Evolutionary conservation across 352 stramenopile species (phyloP), one percentile per base, ranked within the genome.

Genomic region (Phytopythium chamaehyphon): DNA sequence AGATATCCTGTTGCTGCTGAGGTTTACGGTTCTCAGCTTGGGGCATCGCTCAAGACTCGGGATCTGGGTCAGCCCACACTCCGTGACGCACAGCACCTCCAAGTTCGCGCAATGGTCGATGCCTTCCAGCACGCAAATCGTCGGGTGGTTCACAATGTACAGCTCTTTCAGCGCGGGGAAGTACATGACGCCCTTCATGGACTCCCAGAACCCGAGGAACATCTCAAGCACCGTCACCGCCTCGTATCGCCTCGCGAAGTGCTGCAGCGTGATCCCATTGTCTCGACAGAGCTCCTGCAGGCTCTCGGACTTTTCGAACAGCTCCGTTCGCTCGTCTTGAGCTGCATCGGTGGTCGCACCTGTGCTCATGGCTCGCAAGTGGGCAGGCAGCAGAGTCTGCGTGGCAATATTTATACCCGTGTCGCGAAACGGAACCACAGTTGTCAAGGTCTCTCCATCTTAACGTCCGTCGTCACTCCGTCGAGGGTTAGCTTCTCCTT

Each of bases 151-250:
- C 46, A 88, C 65, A 43, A 94, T 88, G 22, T 76, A 82, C 2
- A 94, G 64, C 53, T 93, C 77, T 21, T 64, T 53, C 1, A 94
- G 55, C 6, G 59, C 69, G 2, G 71, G 57, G 37, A 93, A 94
- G 52, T 87, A 69, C 61, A 71, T 60, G 24, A 90, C 69, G 38
- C 66, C 75, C 47, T 69, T 65, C 81, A 94, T 90, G 15, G 63
- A 84, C 21, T 53, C 35, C 79, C 82, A 93, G 40, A 89, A 90
- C 15, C 82, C 82, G 6, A 93, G 59, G 64, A 93, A 93, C 73
- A 86, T 78, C 36, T 90, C 79, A 21, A 90, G 50, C 24, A 60
- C 43, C 12, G 60, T 65, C 26, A 93, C 64, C 0, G 31, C 45
- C 7, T 71, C 59, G 19, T 55, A 64, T 28, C 62, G 71, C 15